Evolutionary conservation across 345 rosid genomes (phyloP).

Genomic region (Eutrema heterophyllum): DNA sequence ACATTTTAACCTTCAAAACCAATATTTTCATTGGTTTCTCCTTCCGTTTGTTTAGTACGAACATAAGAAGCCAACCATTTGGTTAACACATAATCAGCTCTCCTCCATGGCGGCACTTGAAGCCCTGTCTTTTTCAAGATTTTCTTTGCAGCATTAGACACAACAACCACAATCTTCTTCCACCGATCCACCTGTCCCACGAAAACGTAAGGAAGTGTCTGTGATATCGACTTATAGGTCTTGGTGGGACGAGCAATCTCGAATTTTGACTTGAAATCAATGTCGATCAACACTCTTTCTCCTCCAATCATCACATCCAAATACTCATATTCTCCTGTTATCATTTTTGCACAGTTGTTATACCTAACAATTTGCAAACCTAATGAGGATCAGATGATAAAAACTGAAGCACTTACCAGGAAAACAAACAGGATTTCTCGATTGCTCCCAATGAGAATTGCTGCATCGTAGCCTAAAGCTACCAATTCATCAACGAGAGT

Average conservation of each 20-base stretch:
- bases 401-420: slow-evolving; percentile 41
- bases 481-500: slow-evolving; percentile 41
- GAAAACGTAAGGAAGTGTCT: slow-evolving; percentile 56
- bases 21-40: not conserved
- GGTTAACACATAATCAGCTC: slow-evolving; percentile 50
- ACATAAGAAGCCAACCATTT: slow-evolving; percentile 61
- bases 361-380: not conserved
- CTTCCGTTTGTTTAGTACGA: slow-evolving; percentile 3
- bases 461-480: slow-evolving; percentile 62
- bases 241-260: slow-evolving; percentile 67
- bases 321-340: slow-evolving; percentile 65
- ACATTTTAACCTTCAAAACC: no score
- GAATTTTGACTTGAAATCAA: slow-evolving; percentile 72
- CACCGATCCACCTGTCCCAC: slow-evolving; percentile 67
- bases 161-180: slow-evolving; percentile 41
- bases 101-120: slow-evolving; percentile 81
- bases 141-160: slow-evolving; percentile 70
- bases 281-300: slow-evolving; percentile 55
- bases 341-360: not conserved
- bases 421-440: slow-evolving; percentile 28
- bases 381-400: not conserved
- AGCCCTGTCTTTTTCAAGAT: slow-evolving; percentile 72
- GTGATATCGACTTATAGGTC: slow-evolving; percentile 43
- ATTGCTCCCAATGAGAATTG: slow-evolving; percentile 62
- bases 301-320: slow-evolving; percentile 54